Evolutionary conservation across 2,329 filamentous ascomycete species (phyloP).

Genomic region (Fusarium foetens): DNA sequence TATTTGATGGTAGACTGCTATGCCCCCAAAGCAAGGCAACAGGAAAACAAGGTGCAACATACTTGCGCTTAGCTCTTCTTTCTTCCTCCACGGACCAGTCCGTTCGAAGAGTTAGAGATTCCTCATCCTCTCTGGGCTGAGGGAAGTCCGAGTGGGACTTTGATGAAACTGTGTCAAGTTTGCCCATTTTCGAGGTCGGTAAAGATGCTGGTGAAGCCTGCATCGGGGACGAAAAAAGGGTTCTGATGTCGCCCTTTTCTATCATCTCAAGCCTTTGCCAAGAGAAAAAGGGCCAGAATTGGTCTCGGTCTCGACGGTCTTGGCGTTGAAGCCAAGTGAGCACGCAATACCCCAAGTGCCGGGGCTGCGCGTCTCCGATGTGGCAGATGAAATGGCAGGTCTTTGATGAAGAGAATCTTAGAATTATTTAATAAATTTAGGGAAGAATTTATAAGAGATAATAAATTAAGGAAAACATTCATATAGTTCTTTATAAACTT

Average conservation of each 20-base stretch:
- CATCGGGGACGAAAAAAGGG: background rate
- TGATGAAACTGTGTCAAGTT: constrained; percentile 14
- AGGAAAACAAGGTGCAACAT: constrained; percentile 9
- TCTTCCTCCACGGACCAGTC: constrained; percentile 53
- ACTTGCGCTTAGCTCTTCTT: constrained; percentile 52
- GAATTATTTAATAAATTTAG: rapidly evolving
- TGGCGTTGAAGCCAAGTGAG: constrained; percentile 34
- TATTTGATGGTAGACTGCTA: too few species aligned
- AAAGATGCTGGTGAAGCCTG: background rate
- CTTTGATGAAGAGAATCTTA: too few species aligned
- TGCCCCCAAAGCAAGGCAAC: too few species aligned
- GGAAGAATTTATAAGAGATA: rapidly evolving
- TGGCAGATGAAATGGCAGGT: background rate
- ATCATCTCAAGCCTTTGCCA: background rate
- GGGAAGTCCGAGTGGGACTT: constrained; percentile 28
- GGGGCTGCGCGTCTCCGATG: background rate
- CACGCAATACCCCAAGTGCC: constrained; percentile 40
- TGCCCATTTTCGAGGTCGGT: constrained; percentile 24
- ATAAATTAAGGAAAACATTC: rapidly evolving
- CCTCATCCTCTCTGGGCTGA: constrained; percentile 45
- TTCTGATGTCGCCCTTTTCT: constrained; percentile 17
- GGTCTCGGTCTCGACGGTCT: constrained; percentile 20
- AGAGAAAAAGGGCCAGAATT: background rate
- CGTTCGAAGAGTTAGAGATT: constrained; percentile 40
- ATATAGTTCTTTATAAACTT: background rate